phyloP scores from a whole-genome alignment of 768 basidiomycete genomes.

The Asterophora parasitica region DNA sequence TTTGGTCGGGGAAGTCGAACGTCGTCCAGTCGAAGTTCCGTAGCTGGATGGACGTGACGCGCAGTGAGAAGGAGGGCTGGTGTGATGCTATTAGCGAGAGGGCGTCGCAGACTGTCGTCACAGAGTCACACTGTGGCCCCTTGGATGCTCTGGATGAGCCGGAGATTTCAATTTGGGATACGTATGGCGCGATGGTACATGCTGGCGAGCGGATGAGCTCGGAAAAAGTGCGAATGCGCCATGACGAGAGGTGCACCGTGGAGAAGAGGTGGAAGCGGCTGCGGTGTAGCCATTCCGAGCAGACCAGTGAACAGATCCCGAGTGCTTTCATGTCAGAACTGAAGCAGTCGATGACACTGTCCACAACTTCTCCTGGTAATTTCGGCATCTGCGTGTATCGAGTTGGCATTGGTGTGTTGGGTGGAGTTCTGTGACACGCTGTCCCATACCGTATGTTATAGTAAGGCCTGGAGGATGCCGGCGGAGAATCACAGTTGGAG shows the following conservation, averaged over 20 bases:
- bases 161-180: background rate
- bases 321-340: conserved; percentile 11
- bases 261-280: conserved; percentile 18
- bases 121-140: background rate
- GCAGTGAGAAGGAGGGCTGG: background rate
- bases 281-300: conserved; percentile 13
- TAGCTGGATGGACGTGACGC: background rate
- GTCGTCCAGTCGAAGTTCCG: background rate
- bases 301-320: conserved; percentile 17
- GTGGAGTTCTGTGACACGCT: background rate
- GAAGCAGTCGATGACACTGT: conserved; percentile 17
- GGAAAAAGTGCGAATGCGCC: background rate
- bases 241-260: conserved; percentile 5
- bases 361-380: conserved; percentile 15
- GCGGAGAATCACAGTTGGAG: background rate
- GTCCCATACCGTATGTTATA: background rate
- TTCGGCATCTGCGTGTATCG: background rate
- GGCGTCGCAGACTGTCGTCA: background rate
- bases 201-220: background rate
- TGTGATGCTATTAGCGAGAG: too few species aligned
- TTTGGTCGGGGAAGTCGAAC: background rate
- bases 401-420: background rate
- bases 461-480: background rate
- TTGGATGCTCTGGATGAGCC: background rate
- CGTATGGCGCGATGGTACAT: background rate